A percentile compares a stretch with the other conserved stretches of the same genome.
Evolutionary conservation across 257 asterid species (phyloP).

Genomic region (Nicotiana undulata): DNA sequence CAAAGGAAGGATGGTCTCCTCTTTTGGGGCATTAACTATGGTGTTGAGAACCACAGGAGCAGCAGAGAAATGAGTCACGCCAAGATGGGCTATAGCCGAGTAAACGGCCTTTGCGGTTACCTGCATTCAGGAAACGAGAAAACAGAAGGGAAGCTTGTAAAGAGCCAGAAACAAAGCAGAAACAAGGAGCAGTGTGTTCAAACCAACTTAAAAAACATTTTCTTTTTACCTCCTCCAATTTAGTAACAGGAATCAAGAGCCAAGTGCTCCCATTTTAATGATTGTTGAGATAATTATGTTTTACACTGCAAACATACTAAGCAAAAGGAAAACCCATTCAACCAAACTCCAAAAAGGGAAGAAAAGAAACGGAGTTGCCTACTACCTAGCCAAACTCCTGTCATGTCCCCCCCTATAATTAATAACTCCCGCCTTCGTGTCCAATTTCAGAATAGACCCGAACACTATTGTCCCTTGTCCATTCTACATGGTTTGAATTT

Average conservation of each 20-base stretch:
- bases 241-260: background rate
- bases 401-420: background rate
- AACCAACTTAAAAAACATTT: background rate
- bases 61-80: conserved; percentile 91
- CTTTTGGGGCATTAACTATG: conserved; percentile 57
- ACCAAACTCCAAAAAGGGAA: background rate
- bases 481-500: background rate
- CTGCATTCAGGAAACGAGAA: conserved; percentile 12
- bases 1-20: conserved; percentile 63
- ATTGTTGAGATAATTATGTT: background rate
- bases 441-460: background rate
- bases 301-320: background rate
- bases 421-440: background rate
- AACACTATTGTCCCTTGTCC: background rate
- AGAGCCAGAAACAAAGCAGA: background rate
- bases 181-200: background rate
- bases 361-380: background rate
- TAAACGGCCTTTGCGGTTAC: conserved; percentile 81
- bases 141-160: background rate
- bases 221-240: background rate
- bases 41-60: conserved; percentile 94
- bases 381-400: background rate
- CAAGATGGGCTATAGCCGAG: conserved; percentile 71
- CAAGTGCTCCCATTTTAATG: background rate
- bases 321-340: background rate